Base-by-base conservation (phyloP, 1,284 basidiomycete species). In the Rhodotorula sp. region DNA sequence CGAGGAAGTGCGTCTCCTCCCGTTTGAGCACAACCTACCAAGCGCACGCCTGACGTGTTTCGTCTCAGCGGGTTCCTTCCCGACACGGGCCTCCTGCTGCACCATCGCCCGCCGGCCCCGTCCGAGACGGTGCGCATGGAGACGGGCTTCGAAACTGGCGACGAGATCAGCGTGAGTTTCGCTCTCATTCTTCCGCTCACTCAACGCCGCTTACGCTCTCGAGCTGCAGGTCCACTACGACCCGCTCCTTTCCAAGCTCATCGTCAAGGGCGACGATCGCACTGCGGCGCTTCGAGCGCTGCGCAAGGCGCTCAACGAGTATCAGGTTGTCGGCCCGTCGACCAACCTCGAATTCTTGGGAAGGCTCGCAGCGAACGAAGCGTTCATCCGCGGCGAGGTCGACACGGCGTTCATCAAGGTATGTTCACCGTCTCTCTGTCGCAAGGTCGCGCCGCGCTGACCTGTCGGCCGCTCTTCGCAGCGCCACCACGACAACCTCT, bases 381-480 rank as follows among this genome's bases (percentile, higher is more conserved):
- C 89, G 9, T 97, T 97, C 79, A 85, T 91, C 25, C 83, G 85
- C 46, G 92, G 86, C n/a, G 88, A 94, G 68, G 88, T 97, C 9
- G 94, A 97, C 81, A 97, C 94, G 13, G 93, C 92, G 3, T 97
- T 97, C 79, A 95, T 97, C 78, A 86, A 87, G 46, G 91, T 91
- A 79, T 5, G 2, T 34, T 34, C 34, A 34, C 5, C 75, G 81
- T 25, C 41, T 54, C 55, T 45, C 65, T 56, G 52, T 63, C 44
- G 23, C 73, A 46, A 7, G 1, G 7, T 50, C 12, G 7, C 25
- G 48, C 27, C 34, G 41, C n/a, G 4, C 45, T 52, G 34, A 12
- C 9, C 19, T 13, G 12, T 45, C 42, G 34, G 34, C 34, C 34
- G 34, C 34, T 34, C 2, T 23, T 4, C 21, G 45, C 70, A 92